These are phyloP conservation scores for Adansonia gregorii DNA, from an alignment of 441 rosid genomes.

Conservation along the genomic window DNA sequence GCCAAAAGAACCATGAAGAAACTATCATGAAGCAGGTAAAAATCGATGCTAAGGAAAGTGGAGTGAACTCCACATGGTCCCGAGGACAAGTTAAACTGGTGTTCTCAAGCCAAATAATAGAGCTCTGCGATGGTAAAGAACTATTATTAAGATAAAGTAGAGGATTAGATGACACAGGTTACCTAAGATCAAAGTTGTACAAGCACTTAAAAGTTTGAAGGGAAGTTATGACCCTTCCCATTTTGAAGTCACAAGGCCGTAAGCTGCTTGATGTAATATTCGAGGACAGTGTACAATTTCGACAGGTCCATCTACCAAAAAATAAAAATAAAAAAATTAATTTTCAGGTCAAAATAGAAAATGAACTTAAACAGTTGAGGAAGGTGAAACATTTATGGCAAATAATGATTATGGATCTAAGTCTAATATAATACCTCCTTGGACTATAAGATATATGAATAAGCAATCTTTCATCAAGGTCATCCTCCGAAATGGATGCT, in stretches of 20 bases:
- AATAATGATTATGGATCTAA: neutral
- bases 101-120: neutral
- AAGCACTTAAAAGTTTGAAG: conserved; percentile 72
- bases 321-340: conserved; percentile 29
- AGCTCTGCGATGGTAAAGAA: neutral
- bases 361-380: neutral
- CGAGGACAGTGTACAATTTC: conserved; percentile 60
- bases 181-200: conserved; percentile 81
- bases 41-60: neutral
- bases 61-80: neutral
- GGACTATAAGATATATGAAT: conserved; percentile 88
- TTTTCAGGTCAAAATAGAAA: conserved; percentile 24
- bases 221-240: conserved; percentile 75
- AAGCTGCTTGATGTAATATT: conserved; percentile 72
- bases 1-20: neutral
- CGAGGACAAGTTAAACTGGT: neutral
- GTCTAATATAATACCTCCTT: conserved; percentile 53
- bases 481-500: conserved; percentile 51
- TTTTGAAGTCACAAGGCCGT: conserved; percentile 88
- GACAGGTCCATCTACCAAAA: conserved; percentile 76
- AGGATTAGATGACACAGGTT: conserved; percentile 24
- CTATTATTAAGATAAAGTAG: neutral
- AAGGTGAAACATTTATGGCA: neutral
- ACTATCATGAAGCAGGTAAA: neutral
- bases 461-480: conserved; percentile 61